Percentiles rank a stretch among this genome's conserved stretches.
Conservation (phyloP, 306 rosid genomes). For the Citrullus colocynthis region DNA sequence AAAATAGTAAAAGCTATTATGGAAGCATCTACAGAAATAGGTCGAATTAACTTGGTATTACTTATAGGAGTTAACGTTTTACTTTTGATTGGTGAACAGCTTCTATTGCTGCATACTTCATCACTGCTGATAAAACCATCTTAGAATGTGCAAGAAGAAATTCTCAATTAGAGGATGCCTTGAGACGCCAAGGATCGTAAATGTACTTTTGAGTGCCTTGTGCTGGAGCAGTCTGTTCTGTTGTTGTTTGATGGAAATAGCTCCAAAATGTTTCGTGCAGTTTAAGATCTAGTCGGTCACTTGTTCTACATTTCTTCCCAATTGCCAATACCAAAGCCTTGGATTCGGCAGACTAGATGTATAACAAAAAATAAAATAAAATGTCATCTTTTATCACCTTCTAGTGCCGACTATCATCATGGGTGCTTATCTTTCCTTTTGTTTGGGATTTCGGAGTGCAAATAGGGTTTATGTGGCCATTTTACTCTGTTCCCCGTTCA, state of each 20-base stretch:
- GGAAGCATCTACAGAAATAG: background rate
- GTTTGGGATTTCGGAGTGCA: background rate
- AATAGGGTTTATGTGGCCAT: background rate
- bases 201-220: background rate
- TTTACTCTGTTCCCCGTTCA: background rate
- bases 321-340: background rate
- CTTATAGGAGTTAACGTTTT: background rate
- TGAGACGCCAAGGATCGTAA: conserved; percentile 33
- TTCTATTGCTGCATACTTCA: conserved; percentile 62
- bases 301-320: background rate
- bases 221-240: background rate
- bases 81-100: conserved; percentile 46
- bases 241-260: background rate
- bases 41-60: background rate
- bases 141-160: conserved; percentile 83
- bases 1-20: background rate
- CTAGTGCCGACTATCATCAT: background rate
- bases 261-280: background rate
- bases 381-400: background rate
- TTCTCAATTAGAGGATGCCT: conserved; percentile 45
- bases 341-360: background rate
- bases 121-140: conserved; percentile 72
- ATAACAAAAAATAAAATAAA: background rate
- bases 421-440: background rate
- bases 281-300: background rate